A percentile compares a stretch with the other conserved stretches of the same genome.
Evolutionary conservation across 768 basidiomycete genomes (phyloP).

Genomic region (Strobilomyces echinocephalus): DNA sequence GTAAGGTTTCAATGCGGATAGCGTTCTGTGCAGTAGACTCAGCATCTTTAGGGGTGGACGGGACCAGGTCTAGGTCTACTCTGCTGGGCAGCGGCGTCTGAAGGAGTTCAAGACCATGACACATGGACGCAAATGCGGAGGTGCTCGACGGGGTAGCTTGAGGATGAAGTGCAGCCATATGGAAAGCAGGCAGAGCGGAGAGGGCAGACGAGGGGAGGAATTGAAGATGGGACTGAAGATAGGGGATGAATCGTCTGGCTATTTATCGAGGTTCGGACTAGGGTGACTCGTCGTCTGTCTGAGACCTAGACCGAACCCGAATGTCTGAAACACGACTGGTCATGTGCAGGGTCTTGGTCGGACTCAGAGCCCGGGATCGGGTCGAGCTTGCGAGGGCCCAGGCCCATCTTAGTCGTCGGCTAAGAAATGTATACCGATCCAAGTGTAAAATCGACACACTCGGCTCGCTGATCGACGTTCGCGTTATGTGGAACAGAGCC

Average conservation of each 20-base stretch:
- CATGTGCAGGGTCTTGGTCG: too few species aligned
- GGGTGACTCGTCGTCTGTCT: neutral
- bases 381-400: too few species aligned
- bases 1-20: neutral
- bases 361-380: too few species aligned
- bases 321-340: too few species aligned
- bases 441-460: too few species aligned
- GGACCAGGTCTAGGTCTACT: neutral
- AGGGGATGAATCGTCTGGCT: neutral
- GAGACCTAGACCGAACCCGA: too few species aligned
- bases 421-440: too few species aligned
- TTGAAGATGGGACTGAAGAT: constrained; percentile 1
- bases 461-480: too few species aligned
- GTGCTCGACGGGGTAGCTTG: neutral
- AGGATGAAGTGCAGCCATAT: constrained; percentile 2
- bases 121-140: constrained; percentile 1
- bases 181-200: neutral
- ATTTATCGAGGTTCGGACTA: too few species aligned
- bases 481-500: too few species aligned
- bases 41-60: neutral
- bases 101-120: neutral
- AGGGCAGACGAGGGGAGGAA: neutral
- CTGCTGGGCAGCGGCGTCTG: neutral
- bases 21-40: neutral
- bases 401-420: too few species aligned